Conservation (phyloP, 148 eudicot species). For the Rhododendron kiyosumense region DNA sequence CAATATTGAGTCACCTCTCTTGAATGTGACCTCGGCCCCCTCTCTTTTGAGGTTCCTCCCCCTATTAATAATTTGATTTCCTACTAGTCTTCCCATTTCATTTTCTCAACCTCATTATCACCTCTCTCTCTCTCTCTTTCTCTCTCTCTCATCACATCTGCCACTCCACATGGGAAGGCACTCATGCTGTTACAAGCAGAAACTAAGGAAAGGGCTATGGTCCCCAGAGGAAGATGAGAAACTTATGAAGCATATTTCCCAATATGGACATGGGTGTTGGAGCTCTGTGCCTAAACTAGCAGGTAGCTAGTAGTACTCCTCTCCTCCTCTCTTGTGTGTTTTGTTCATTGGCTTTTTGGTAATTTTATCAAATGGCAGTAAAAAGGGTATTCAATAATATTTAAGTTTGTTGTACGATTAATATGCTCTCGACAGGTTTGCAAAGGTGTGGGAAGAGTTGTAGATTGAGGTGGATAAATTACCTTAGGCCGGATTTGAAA, state of each 20-base stretch:
- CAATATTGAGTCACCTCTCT: conserved; percentile 18
- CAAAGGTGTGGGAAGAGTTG: conserved; percentile 98
- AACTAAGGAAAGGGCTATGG: conserved; percentile 94
- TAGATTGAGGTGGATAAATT: conserved; percentile 91
- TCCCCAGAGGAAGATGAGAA: conserved; percentile 99
- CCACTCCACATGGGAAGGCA: conserved; percentile 70
- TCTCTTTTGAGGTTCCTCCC: conserved; percentile 23
- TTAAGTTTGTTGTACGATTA: not conserved
- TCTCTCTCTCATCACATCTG: conserved; percentile 19
- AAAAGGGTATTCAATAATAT: not conserved
- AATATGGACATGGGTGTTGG: conserved; percentile 93
- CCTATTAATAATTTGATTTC: conserved; percentile 83
- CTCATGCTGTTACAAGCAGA: conserved; percentile 90
- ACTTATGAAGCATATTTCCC: conserved; percentile 74
- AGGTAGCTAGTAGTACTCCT: conserved; percentile 28
- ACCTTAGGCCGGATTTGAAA: conserved; percentile 86
- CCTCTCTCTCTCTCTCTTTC: conserved; percentile 37
- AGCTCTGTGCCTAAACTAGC: conserved; percentile 97
- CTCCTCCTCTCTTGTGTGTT: not conserved
- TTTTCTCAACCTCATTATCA: conserved; percentile 32
- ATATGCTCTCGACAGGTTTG: conserved; percentile 38
- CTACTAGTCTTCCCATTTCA: conserved; percentile 62
- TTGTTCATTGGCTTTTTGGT: not conserved
- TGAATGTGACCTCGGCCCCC: conserved; percentile 43
- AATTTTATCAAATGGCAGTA: not conserved